Percentiles rank a stretch among this genome's conserved stretches.
Conservation (phyloP, 208 protist species). For the Trypanosoma platydactyli region DNA sequence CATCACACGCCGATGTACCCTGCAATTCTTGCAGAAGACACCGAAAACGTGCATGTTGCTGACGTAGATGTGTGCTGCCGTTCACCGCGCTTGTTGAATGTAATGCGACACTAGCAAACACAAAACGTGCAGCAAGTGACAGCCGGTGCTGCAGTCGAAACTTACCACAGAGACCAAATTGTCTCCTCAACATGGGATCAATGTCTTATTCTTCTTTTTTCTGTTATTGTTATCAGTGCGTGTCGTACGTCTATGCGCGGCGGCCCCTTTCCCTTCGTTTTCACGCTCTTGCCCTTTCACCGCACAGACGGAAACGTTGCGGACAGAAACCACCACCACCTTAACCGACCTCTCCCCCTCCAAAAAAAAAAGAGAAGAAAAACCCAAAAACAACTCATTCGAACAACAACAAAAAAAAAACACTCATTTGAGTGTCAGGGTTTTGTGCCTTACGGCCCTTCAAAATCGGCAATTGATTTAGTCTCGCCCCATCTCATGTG, state of each 20-base stretch:
- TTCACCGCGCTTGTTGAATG: too few relatives aligned
- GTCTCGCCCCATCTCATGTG: too few relatives aligned
- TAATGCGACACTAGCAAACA: too few relatives aligned
- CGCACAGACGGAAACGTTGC: neutral
- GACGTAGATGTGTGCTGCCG: too few relatives aligned
- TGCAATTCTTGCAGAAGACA: constrained; percentile 9
- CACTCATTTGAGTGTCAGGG: too few relatives aligned
- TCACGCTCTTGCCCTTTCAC: neutral
- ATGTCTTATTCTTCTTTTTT: too few relatives aligned
- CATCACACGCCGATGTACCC: neutral
- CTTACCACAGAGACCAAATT: neutral
- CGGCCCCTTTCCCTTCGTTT: neutral
- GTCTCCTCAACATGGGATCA: neutral
- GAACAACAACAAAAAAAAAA: too few relatives aligned
- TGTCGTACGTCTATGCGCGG: neutral
- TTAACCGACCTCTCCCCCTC: too few relatives aligned
- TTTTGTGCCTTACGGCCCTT: too few relatives aligned
- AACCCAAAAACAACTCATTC: neutral
- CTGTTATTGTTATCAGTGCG: too few relatives aligned
- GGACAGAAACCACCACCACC: neutral
- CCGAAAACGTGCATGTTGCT: constrained; percentile 10
- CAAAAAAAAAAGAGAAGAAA: neutral
- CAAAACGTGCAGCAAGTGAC: too few relatives aligned
- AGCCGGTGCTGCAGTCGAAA: neutral
- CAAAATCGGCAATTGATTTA: too few relatives aligned